A percentile compares a stretch with the other conserved stretches of the same genome.
Conservation (phyloP, 2,329 filamentous ascomycete genomes). For the Sclerotinia nivalis region DNA sequence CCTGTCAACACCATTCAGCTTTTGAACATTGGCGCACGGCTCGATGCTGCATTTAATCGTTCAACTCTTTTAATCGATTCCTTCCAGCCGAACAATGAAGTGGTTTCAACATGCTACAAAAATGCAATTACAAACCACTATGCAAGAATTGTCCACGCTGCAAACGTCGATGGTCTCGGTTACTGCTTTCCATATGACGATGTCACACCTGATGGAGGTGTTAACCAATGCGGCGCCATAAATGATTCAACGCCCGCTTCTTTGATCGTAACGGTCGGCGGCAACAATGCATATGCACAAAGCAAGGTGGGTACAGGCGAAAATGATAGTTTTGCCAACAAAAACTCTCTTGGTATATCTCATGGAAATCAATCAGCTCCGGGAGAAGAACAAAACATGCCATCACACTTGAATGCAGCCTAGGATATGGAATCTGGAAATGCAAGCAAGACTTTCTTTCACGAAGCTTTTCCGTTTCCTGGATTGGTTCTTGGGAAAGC, state of each 20-base stretch:
- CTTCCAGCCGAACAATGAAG: constrained; percentile 55
- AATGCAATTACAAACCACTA: constrained; percentile 64
- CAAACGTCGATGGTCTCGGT: constrained; percentile 59
- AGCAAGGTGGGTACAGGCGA: background rate
- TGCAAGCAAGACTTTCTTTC: background rate
- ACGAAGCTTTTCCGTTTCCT: constrained; percentile 25
- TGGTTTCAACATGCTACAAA: constrained; percentile 52
- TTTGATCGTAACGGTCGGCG: constrained; percentile 32
- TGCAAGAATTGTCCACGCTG: constrained; percentile 62
- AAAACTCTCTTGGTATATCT: background rate
- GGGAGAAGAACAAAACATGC: constrained; percentile 24
- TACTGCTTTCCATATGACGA: constrained; percentile 76
- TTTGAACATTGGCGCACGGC: constrained; percentile 68
- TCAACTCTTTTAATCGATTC: constrained; percentile 61
- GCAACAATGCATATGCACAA: constrained; percentile 28
- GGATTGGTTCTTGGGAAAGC: constrained; percentile 25
- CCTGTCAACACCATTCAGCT: constrained; percentile 41
- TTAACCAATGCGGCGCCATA: constrained; percentile 64
- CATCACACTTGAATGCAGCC: constrained; percentile 6
- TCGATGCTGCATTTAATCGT: constrained; percentile 75
- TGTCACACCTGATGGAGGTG: constrained; percentile 55
- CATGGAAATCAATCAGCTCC: constrained; percentile 2
- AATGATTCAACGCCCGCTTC: constrained; percentile 42
- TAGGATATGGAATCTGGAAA: constrained; percentile 26
- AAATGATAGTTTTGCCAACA: background rate